Conservation (phyloP, 441 rosid genomes). For the Macaranga tanarius region DNA sequence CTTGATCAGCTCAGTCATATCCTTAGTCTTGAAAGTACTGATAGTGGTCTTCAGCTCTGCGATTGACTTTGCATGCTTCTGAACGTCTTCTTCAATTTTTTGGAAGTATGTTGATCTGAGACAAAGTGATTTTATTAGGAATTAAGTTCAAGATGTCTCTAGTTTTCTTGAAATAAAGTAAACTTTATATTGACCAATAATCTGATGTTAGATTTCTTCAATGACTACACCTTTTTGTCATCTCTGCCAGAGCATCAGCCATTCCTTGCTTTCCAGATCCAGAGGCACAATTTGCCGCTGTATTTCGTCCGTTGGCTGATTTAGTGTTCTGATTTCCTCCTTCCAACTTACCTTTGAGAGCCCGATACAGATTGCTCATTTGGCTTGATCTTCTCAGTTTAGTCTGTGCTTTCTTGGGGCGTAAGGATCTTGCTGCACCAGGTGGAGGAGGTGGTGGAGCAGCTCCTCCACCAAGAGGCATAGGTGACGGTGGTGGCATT, state of each 20-base stretch:
- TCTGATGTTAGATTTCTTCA: not conserved
- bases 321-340: conserved; percentile 43
- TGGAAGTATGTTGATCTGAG: conserved; percentile 80
- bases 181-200: conserved; percentile 1
- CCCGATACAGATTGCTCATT: conserved; percentile 59
- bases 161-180: not conserved
- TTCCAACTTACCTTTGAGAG: conserved; percentile 74
- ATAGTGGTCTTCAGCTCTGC: conserved; percentile 52
- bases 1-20: conserved; percentile 65
- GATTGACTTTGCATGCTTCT: conserved; percentile 56
- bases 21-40: conserved; percentile 62
- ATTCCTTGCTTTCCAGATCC: conserved; percentile 85
- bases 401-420: conserved; percentile 64
- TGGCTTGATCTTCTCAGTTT: conserved; percentile 81
- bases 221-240: conserved; percentile 61
- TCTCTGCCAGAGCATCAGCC: conserved; percentile 97
- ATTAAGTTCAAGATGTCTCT: not conserved
- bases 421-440: conserved; percentile 47
- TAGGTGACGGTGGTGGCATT: conserved; percentile 38
- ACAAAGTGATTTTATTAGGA: not conserved
- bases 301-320: conserved; percentile 37
- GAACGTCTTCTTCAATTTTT: conserved; percentile 78
- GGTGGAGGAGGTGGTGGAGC: conserved; percentile 65
- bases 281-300: conserved; percentile 29
- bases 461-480: conserved; percentile 34